These are phyloP conservation scores for Hondaea fermentalgiana DNA, from an alignment of 108 stramenopile species.

Conservation along the genomic window DNA sequence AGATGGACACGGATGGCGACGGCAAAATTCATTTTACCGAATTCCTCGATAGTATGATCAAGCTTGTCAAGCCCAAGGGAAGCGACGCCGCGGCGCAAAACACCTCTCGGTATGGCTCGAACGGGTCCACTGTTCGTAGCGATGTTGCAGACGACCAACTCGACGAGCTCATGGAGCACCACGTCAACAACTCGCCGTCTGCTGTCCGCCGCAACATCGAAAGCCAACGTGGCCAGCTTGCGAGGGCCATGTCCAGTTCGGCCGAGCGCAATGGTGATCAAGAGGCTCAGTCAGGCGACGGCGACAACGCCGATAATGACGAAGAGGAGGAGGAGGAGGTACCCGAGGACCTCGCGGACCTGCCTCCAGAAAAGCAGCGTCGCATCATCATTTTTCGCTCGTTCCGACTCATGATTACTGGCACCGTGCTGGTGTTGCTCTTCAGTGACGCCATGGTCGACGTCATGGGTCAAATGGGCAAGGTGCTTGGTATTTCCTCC, in stretches of 20 bases:
- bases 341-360: slow-evolving; percentile 38
- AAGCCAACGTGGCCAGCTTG: background rate
- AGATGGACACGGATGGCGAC: slow-evolving; percentile 61
- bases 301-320: background rate
- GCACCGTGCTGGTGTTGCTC: slow-evolving; percentile 72
- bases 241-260: background rate
- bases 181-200: background rate
- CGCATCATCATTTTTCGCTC: slow-evolving; percentile 68
- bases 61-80: slow-evolving; percentile 43
- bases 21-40: slow-evolving; percentile 70
- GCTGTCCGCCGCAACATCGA: background rate
- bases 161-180: background rate
- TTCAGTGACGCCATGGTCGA: slow-evolving; percentile 96
- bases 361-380: slow-evolving; percentile 75
- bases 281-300: background rate
- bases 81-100: background rate
- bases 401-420: slow-evolving; percentile 67
- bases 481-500: slow-evolving; percentile 55
- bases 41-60: slow-evolving; percentile 71
- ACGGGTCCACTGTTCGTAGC: background rate
- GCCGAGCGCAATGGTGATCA: background rate
- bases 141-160: background rate
- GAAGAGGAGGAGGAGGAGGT: slow-evolving; percentile 43
- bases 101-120: background rate
- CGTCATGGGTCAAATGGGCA: slow-evolving; percentile 78